Base-by-base conservation (phyloP, 805 yeast genomes). In the Nakazawaea anatomiae region DNA sequence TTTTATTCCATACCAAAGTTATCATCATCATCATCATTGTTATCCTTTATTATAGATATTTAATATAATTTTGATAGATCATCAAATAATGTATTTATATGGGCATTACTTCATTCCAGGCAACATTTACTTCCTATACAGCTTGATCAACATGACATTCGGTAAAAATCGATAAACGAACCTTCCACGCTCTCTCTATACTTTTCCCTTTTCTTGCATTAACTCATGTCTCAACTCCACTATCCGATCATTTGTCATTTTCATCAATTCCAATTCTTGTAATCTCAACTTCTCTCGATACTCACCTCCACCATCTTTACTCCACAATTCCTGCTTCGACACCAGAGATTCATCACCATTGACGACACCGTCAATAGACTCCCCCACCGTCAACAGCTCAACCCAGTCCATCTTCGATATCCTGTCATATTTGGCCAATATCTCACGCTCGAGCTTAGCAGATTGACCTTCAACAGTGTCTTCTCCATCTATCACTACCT, bases 171-270 rank as follows among this genome's bases (percentile, higher is more conserved):
- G 25, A 18, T 18, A 18, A 18, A 18, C 25, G 3, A 18, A 18
- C 25, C 25, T 18, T 18, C 25, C 25, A 18, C 25, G 25, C 25
- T 32, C 8, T 11, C 11, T 32, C 35, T 32, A 11, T 2, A 32
- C 11, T 32, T 46, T 39, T 25, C 25, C 9, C 36, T 39, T 11
- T 32, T 30, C 36, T 12, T 11, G 14, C 8, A 30, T 30, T 29
- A 63, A 35, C 31, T 72, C 60, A 43, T 71, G 72, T 51, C 74
- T 67, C 18, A 76, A 71, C 14, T 62, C 55, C 11, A 64, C 64
- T 1, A 79, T 65, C 1, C 69, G 71, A n/a, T 60, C 62, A 42
- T 77, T 72, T 0, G 84, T 80, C 45, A 67, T 60, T 29, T 65
- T 62, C 1, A 70, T 65, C n/a, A 78, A 56, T 4, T 64, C 55